These are phyloP conservation scores for Irineochytrium annulatum DNA, from an alignment of 192 early-diverging fungal genomes.

Conservation along the genomic window DNA sequence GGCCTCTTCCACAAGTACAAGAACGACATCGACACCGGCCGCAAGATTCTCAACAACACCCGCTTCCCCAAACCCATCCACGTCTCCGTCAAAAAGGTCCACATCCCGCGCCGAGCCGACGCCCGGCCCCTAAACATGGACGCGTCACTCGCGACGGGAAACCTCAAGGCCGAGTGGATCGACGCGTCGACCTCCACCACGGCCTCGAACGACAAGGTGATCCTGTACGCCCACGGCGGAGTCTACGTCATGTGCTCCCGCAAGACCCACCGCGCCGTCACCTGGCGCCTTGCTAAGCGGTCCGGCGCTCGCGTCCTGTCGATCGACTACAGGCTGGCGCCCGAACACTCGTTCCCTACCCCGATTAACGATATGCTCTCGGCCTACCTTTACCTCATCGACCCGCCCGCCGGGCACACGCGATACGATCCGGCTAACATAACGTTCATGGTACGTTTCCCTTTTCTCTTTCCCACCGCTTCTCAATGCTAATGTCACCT, in stretches of 20 bases:
- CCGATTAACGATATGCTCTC: conserved; percentile 24
- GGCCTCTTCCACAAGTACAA: conserved; percentile 2
- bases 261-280: conserved; percentile 35
- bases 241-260: conserved; percentile 34
- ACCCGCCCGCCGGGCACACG: conserved; percentile 19
- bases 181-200: conserved; percentile 13
- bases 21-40: neutral
- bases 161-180: conserved; percentile 41
- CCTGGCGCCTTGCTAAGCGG: conserved; percentile 29
- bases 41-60: neutral
- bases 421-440: conserved; percentile 25
- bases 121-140: conserved; percentile 25
- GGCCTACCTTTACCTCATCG: conserved; percentile 27
- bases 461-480: too few species aligned
- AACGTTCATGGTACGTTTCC: conserved; percentile 14
- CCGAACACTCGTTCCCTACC: conserved; percentile 23
- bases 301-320: conserved; percentile 25
- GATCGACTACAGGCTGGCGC: conserved; percentile 35
- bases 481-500: too few species aligned
- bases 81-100: conserved; percentile 14
- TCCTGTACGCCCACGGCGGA: conserved; percentile 74
- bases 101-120: conserved; percentile 31
- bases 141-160: conserved; percentile 20
- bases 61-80: conserved; percentile 12
- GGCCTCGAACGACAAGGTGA: conserved; percentile 42